Conservation (phyloP, 495 filamentous ascomycete species). For the Penicillium manginii region DNA sequence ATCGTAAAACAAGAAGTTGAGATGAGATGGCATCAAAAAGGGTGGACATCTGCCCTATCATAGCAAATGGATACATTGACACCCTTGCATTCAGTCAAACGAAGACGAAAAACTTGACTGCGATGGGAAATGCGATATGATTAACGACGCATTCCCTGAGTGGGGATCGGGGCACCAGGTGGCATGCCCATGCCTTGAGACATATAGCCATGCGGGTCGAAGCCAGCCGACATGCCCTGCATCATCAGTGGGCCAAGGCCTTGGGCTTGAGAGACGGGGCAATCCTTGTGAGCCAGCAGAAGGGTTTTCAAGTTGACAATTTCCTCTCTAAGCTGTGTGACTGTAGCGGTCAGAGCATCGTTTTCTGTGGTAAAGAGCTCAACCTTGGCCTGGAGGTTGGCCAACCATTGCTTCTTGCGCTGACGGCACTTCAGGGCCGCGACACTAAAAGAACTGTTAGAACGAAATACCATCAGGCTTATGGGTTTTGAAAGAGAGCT, state of each 20-base stretch:
- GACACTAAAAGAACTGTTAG: conserved; percentile 65
- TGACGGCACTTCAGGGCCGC: conserved; percentile 97
- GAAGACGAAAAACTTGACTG: background rate
- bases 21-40: conserved; percentile 6
- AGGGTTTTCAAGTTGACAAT: conserved; percentile 95
- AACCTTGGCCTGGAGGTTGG: conserved; percentile 92
- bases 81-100: background rate
- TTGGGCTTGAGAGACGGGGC: conserved; percentile 87
- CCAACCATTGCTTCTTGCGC: conserved; percentile 98
- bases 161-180: conserved; percentile 40
- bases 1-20: conserved; percentile 17
- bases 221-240: conserved; percentile 54
- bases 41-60: conserved; percentile 24
- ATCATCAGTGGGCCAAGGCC: conserved; percentile 72
- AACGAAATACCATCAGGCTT: background rate
- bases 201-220: conserved; percentile 44
- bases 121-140: background rate
- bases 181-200: conserved; percentile 45
- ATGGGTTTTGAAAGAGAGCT: conserved; percentile 30
- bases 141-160: conserved; percentile 44
- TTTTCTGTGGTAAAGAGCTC: conserved; percentile 91
- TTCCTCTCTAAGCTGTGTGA: conserved; percentile 85
- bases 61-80: conserved; percentile 17
- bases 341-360: conserved; percentile 80
- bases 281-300: conserved; percentile 94